Evolutionary conservation across 176 grass and related monocot species (phyloP).

Genomic region (Urochloa ruziziensis): DNA sequence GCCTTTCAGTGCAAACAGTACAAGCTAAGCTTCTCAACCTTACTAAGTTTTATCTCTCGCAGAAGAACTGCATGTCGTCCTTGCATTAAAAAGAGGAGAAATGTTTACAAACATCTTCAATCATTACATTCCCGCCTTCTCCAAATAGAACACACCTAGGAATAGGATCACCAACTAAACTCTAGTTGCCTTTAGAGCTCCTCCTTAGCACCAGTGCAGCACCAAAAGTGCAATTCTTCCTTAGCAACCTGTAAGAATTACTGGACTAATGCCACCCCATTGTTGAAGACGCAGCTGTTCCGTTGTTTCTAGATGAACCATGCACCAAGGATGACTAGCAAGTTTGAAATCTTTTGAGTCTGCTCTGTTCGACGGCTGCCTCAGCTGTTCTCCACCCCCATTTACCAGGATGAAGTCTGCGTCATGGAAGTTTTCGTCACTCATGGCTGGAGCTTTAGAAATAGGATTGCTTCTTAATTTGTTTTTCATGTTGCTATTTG

Average conservation of each 20-base stretch:
- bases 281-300: too few relatives aligned
- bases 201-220: too few relatives aligned
- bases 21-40: not conserved
- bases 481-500: too few relatives aligned
- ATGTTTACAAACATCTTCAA: not conserved
- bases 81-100: not conserved
- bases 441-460: too few relatives aligned
- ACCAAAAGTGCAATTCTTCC: too few relatives aligned
- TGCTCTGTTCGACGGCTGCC: not conserved
- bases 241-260: not conserved
- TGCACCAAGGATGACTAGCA: too few relatives aligned
- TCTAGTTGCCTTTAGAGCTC: not conserved
- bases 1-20: not conserved
- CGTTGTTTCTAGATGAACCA: too few relatives aligned
- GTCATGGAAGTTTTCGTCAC: too few relatives aligned
- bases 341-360: not conserved
- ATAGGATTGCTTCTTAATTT: too few relatives aligned
- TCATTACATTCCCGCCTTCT: not conserved
- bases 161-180: not conserved
- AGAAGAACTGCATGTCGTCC: too few relatives aligned
- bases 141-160: not conserved
- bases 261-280: too few relatives aligned
- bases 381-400: not conserved
- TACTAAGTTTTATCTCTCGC: not conserved
- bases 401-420: too few relatives aligned